A percentile compares a stretch with the other conserved stretches of the same genome.
phyloP scores from a whole-genome alignment of 2,329 filamentous ascomycete species.

The Venturia effusa region DNA sequence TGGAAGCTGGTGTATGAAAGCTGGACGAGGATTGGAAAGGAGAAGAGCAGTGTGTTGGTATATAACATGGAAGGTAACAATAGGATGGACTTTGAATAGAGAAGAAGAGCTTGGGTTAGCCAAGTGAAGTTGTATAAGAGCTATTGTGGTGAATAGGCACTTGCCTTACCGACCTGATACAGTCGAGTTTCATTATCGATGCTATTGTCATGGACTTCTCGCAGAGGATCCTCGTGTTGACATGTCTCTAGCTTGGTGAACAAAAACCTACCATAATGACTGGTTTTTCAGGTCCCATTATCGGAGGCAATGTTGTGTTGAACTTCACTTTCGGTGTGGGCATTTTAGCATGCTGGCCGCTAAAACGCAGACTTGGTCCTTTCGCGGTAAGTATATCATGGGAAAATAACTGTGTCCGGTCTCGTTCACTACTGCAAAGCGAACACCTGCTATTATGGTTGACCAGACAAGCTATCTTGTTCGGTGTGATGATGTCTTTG shows the following conservation, averaged over 20 bases:
- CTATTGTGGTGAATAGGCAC: not conserved
- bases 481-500: not conserved
- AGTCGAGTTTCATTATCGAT: not conserved
- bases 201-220: not conserved
- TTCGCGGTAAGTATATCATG: not conserved
- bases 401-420: not conserved
- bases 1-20: not conserved
- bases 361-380: not conserved
- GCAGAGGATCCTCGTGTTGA: not conserved
- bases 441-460: not conserved
- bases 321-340: not conserved
- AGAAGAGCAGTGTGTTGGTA: not conserved
- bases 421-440: not conserved
- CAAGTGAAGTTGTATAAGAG: not conserved
- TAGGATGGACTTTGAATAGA: not conserved
- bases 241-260: not conserved
- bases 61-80: not conserved
- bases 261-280: not conserved
- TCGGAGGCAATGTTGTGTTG: not conserved
- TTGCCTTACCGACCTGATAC: not conserved
- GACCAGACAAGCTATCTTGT: not conserved
- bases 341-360: not conserved
- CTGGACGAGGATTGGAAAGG: not conserved
- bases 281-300: not conserved
- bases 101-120: not conserved